Percentiles rank a stretch among this genome's conserved stretches.
Evolutionary conservation across 2,329 filamentous ascomycete species (phyloP).

Genomic region (Metarhizium robertsii): DNA sequence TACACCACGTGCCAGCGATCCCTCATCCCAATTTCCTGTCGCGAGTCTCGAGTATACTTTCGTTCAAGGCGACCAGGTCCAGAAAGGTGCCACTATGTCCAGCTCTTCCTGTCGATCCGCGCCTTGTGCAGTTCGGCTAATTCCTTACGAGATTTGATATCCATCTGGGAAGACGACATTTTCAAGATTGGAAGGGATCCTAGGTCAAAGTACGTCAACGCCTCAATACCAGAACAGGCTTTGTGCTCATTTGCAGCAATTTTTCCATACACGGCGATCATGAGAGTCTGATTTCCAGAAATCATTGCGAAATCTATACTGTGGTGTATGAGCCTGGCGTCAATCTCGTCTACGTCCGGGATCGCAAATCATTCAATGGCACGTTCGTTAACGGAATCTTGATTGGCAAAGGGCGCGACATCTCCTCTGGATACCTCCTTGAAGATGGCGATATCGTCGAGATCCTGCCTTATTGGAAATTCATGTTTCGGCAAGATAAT

Average conservation of each 20-base stretch:
- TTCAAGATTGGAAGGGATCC: conserved; percentile 27
- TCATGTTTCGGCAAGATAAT: conserved; percentile 22
- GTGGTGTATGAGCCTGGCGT: conserved; percentile 36
- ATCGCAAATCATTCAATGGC: conserved; percentile 43
- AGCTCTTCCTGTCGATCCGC: background rate
- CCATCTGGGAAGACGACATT: conserved; percentile 20
- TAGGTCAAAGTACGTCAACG: conserved; percentile 20
- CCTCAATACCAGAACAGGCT: background rate
- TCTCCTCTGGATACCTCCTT: conserved; percentile 37
- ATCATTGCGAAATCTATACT: conserved; percentile 47
- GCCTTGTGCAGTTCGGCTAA: background rate
- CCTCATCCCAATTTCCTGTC: background rate
- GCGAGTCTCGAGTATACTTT: conserved; percentile 5
- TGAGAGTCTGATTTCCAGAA: conserved; percentile 36
- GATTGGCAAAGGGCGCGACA: conserved; percentile 29
- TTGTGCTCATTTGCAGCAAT: conserved; percentile 14
- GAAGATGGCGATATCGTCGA: conserved; percentile 40
- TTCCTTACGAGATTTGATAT: conserved; percentile 14
- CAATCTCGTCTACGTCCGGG: conserved; percentile 44
- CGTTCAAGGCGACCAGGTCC: background rate
- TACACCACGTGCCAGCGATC: background rate
- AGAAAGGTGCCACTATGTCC: conserved; percentile 1
- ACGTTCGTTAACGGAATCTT: conserved; percentile 40
- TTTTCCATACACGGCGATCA: conserved; percentile 27
- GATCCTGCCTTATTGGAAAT: conserved; percentile 28